Evolutionary conservation across 2,329 filamentous ascomycete genomes (phyloP).

Genomic region (Lecanoromycetidae sp.): DNA sequence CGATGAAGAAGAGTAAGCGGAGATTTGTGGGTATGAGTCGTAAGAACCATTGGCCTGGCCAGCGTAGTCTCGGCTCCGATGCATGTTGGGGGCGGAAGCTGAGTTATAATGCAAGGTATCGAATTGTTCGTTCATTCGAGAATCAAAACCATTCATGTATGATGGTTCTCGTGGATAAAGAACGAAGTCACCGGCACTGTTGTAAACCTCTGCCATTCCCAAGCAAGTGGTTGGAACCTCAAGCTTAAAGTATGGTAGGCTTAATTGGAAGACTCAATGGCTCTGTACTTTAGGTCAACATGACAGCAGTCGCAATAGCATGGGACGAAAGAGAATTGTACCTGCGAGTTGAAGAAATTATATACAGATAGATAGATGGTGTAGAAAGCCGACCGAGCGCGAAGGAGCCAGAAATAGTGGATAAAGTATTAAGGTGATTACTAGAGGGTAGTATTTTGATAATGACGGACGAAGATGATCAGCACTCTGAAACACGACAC

Average conservation of each 20-base stretch:
- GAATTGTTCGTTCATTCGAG: slow-evolving; percentile 3
- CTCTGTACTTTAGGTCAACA: neutral
- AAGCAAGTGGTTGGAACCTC: neutral
- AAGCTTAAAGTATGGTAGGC: neutral
- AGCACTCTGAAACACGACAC: slow-evolving; percentile 6
- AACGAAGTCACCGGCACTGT: slow-evolving; percentile 14
- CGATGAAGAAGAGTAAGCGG: slow-evolving; percentile 10
- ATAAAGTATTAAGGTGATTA: slow-evolving; percentile 6
- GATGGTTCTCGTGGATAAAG: slow-evolving; percentile 16
- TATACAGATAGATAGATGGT: neutral
- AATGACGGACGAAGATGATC: slow-evolving; percentile 3
- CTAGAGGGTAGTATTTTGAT: neutral
- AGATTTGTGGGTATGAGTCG: slow-evolving; percentile 14
- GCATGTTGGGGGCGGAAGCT: slow-evolving; percentile 8
- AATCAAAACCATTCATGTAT: slow-evolving; percentile 1
- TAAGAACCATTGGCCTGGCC: slow-evolving; percentile 8
- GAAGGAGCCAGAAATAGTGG: neutral
- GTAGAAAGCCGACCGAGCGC: neutral
- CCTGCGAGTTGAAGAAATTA: neutral
- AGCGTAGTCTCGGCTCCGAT: slow-evolving; percentile 1
- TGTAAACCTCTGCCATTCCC: slow-evolving; percentile 16
- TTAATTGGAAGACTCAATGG: neutral
- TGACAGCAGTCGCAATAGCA: no score
- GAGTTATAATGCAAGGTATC: slow-evolving; percentile 5
- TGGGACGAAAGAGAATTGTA: slow-evolving; percentile 1